These are phyloP conservation scores for Yamadazyma sp. DNA, from an alignment of 1,139 yeast genomes.

Conservation along the genomic window DNA sequence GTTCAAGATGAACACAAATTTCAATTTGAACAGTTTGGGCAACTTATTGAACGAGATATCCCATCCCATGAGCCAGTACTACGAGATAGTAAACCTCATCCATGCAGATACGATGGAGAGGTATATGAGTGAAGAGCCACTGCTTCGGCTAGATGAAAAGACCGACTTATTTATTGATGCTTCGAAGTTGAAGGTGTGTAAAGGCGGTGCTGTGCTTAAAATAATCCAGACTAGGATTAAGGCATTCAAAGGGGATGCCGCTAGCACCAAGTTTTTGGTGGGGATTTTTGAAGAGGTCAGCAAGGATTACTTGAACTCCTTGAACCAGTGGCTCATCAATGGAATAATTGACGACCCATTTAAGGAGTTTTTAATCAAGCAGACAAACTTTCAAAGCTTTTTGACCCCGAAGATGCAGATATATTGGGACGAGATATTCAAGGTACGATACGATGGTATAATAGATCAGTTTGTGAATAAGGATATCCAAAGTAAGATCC, in stretches of 20 bases:
- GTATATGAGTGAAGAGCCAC: slow-evolving; percentile 6
- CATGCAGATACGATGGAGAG: slow-evolving; percentile 35
- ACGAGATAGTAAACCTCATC: slow-evolving; percentile 51
- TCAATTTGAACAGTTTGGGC: slow-evolving; percentile 36
- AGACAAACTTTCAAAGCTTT: slow-evolving; percentile 29
- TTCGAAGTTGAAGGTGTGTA: slow-evolving; percentile 54
- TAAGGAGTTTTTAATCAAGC: slow-evolving; percentile 76
- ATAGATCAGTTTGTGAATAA: slow-evolving; percentile 61
- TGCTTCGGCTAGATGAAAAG: slow-evolving; percentile 6
- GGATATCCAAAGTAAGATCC: slow-evolving; percentile 61
- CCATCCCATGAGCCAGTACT: slow-evolving; percentile 50
- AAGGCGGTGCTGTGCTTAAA: slow-evolving; percentile 67
- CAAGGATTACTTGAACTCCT: slow-evolving; percentile 61
- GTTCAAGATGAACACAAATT: slow-evolving; percentile 42
- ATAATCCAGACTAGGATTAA: slow-evolving; percentile 60
- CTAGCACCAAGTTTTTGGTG: slow-evolving; percentile 51
- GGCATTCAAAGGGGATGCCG: slow-evolving; percentile 64
- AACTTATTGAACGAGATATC: slow-evolving; percentile 30
- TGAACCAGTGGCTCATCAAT: slow-evolving; percentile 73
- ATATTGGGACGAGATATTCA: slow-evolving; percentile 84
- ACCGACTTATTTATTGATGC: slow-evolving; percentile 53
- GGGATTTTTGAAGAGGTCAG: slow-evolving; percentile 60
- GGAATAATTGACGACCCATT: slow-evolving; percentile 80
- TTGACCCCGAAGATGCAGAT: slow-evolving; percentile 62
- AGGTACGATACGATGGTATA: slow-evolving; percentile 73